These are phyloP conservation scores for Xylaria sp. DNA, from an alignment of 2,329 filamentous ascomycete genomes.

Conservation along the genomic window DNA sequence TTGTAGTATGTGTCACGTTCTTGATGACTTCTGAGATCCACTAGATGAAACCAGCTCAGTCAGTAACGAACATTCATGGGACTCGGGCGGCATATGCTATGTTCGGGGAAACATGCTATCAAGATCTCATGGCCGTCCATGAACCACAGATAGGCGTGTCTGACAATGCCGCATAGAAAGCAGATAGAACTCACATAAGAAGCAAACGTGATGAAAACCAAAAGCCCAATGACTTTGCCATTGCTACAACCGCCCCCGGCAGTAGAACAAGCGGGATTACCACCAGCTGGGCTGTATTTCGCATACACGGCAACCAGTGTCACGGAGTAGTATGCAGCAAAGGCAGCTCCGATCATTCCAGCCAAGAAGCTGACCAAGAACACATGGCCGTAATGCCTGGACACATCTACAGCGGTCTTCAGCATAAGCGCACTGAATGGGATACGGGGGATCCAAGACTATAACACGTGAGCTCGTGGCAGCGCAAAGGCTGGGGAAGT, in stretches of 20 bases:
- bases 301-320: constrained; percentile 84
- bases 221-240: constrained; percentile 74
- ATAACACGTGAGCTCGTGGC: constrained; percentile 2
- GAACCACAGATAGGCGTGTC: background rate
- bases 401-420: constrained; percentile 76
- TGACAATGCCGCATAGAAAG: background rate
- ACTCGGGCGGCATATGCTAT: too few species aligned
- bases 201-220: constrained; percentile 84
- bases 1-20: constrained; percentile 83
- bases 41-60: constrained; percentile 9
- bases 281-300: constrained; percentile 62
- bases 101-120: too few species aligned
- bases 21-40: constrained; percentile 90
- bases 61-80: too few species aligned
- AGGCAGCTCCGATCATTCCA: constrained; percentile 67
- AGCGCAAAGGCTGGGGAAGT: background rate
- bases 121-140: background rate
- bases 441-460: constrained; percentile 80
- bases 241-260: constrained; percentile 61
- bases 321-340: constrained; percentile 79
- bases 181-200: constrained; percentile 73
- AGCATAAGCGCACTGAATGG: constrained; percentile 90
- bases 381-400: constrained; percentile 77
- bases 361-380: constrained; percentile 82
- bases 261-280: constrained; percentile 48